A percentile compares a stretch with the other conserved stretches of the same genome.
These are phyloP conservation scores for Meira miltonrushii DNA, from an alignment of 1,284 basidiomycete genomes.

Conservation along the genomic window DNA sequence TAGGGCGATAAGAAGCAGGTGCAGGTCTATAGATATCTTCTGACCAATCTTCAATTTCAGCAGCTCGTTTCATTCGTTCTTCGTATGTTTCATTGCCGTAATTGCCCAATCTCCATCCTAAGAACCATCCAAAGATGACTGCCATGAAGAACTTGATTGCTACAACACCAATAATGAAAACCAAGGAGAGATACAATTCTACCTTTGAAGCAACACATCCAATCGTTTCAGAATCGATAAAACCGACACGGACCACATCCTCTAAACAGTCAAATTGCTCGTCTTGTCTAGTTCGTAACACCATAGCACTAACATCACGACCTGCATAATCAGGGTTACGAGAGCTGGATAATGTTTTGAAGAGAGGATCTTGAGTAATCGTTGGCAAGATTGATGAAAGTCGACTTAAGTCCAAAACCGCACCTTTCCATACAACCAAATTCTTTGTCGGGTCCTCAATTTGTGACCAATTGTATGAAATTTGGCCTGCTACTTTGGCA, in stretches of 20 bases:
- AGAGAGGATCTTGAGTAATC: slow-evolving; percentile 62
- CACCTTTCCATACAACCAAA: slow-evolving; percentile 82
- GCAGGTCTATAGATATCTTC: slow-evolving; percentile 93
- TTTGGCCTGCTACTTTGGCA: slow-evolving; percentile 61
- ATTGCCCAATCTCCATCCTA: slow-evolving; percentile 85
- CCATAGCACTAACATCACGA: slow-evolving; percentile 77
- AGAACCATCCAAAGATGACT: slow-evolving; percentile 94
- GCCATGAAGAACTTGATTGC: slow-evolving; percentile 94
- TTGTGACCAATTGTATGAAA: slow-evolving; percentile 89
- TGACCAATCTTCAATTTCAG: slow-evolving; percentile 92
- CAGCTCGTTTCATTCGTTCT: slow-evolving; percentile 82
- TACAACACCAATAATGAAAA: slow-evolving; percentile 97
- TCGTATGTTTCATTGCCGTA: slow-evolving; percentile 91
- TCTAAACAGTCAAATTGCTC: slow-evolving; percentile 73
- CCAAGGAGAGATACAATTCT: slow-evolving; percentile 87
- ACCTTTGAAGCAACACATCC: slow-evolving; percentile 93
- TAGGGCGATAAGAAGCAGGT: slow-evolving; percentile 83
- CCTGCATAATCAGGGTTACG: slow-evolving; percentile 64
- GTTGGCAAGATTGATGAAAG: slow-evolving; percentile 72
- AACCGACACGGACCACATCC: slow-evolving; percentile 80
- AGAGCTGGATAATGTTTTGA: slow-evolving; percentile 66
- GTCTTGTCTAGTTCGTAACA: slow-evolving; percentile 64
- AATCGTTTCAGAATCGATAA: slow-evolving; percentile 86
- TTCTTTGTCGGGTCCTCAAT: slow-evolving; percentile 67
- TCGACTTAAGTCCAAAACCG: slow-evolving; percentile 79